Base-by-base conservation (phyloP, 2,329 filamentous ascomycete species). In the Fusarium redolens region DNA sequence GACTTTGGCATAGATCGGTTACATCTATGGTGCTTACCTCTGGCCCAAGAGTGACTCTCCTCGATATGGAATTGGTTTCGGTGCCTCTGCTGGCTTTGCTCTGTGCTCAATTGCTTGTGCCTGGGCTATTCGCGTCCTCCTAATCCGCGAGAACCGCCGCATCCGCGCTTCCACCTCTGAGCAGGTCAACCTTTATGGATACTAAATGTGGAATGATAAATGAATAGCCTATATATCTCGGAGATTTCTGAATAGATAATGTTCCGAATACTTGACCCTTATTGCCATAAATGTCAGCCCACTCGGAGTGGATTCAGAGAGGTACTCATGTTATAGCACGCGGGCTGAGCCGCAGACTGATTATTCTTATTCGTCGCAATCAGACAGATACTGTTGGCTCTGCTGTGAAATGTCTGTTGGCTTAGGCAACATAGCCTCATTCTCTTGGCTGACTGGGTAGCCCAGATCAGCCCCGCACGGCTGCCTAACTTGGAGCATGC, bases 21-120 rank as follows among this genome's bases (percentile, higher is more conserved):
- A 86, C 72, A 84, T 87, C 48, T 87, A 86, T 73, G 85, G 85
- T n/a, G 84, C 85, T 4, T 87, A 87, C 68, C 78, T 87, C 7
- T 87, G 85, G 84, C 85, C 84, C 8, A 81, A 82, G 28, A 81
- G 69, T 13, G 84, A 86, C 61, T 79, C 77, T 40, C 86, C 86
- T 0, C 79, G 84, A 28, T 87, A 86, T 65, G 80, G 78, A 2
- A 85, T 86, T 55, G 82, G 81, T 0, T 83, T 85, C 18, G 84
- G 83, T 9, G 83, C 85, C 17, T 86, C 84, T 1, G 80, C 83
- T 4, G 85, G 82, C 1, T 85, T 85, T 41, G 82, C 83, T 3
- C 59, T 82, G 10, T 77, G 79, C 25, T 80, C 81, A 0, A 79
- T 83, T 15, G 64, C 73, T 2, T 83, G 81, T 31, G 85, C 85